Conservation (phyloP, 345 rosid species). For the Aegle marmelos region DNA sequence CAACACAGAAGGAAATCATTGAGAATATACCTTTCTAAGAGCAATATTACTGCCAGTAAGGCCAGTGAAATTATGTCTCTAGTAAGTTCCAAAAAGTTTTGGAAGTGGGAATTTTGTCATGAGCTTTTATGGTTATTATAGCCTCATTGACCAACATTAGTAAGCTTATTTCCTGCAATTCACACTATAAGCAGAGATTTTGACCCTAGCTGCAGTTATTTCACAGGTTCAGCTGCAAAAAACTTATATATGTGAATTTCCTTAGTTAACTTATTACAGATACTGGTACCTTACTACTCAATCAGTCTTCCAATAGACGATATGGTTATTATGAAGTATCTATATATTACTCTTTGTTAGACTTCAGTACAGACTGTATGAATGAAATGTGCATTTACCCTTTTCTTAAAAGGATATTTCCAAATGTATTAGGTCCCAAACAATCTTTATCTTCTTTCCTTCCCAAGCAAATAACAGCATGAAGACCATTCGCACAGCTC, state of each 20-base stretch:
- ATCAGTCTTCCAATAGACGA: background rate
- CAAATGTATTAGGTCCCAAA: background rate
- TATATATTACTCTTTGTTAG: background rate
- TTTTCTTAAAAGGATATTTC: conserved; percentile 4
- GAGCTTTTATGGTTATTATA: conserved; percentile 7
- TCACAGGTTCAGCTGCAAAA: background rate
- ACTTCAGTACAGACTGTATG: background rate
- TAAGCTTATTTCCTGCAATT: conserved; percentile 3
- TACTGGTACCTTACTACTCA: background rate
- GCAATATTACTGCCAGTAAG: background rate
- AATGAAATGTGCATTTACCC: conserved; percentile 5
- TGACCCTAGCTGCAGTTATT: conserved; percentile 1
- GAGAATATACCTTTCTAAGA: background rate
- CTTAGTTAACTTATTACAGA: conserved; percentile 7
- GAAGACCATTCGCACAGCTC: conserved; percentile 19
- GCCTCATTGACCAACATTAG: conserved; percentile 1
- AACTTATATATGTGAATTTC: conserved; percentile 12
- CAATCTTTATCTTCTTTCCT: conserved; percentile 5
- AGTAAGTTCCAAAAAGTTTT: conserved; percentile 3
- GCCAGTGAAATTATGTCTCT: conserved; percentile 14
- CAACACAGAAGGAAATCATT: conserved; percentile 16
- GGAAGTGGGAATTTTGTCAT: conserved; percentile 15
- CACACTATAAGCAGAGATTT: background rate
- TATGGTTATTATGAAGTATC: background rate
- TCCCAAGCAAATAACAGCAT: conserved; percentile 7